Conservation (phyloP, 768 basidiomycete genomes). For the Pisolithus tinctorius region DNA sequence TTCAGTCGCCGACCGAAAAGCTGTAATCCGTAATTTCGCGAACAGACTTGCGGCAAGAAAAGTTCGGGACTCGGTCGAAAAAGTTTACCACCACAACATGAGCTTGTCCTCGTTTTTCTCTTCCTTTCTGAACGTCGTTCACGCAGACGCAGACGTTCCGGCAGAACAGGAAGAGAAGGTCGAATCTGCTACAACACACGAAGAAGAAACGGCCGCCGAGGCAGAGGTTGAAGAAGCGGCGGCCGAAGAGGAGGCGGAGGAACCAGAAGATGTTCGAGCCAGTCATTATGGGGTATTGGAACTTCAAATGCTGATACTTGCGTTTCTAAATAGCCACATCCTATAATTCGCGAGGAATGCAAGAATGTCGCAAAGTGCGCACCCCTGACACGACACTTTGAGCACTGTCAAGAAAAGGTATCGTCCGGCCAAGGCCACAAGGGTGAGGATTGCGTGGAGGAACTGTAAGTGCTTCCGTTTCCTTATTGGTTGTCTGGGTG, state of each 20-base stretch:
- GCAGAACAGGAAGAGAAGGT: constrained; percentile 17
- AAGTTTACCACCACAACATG: constrained; percentile 15
- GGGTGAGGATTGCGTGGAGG: constrained; percentile 90
- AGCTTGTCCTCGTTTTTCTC: constrained; percentile 39
- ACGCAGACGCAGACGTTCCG: constrained; percentile 32
- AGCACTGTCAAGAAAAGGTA: constrained; percentile 88
- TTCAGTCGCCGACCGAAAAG: constrained; percentile 17
- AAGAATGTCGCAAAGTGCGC: constrained; percentile 59
- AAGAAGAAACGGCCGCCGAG: constrained; percentile 28
- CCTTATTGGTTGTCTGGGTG: not conserved
- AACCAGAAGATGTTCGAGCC: constrained; percentile 76
- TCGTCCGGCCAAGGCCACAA: constrained; percentile 76
- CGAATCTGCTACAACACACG: constrained; percentile 28
- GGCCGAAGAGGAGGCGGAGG: constrained; percentile 46
- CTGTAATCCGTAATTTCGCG: constrained; percentile 22
- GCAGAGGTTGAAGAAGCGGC: constrained; percentile 34
- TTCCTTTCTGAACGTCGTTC: constrained; percentile 33
- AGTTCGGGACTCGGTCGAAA: not conserved
- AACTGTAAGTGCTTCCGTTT: constrained; percentile 52
- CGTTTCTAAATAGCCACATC: constrained; percentile 45
- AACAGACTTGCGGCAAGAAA: constrained; percentile 8
- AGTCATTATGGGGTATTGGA: not conserved
- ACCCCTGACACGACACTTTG: constrained; percentile 71
- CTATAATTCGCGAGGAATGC: constrained; percentile 71
- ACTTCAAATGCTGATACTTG: not conserved